Conservation (phyloP, 169 alveolate genomes). For the Haemoproteus tartakovskyi region DNA sequence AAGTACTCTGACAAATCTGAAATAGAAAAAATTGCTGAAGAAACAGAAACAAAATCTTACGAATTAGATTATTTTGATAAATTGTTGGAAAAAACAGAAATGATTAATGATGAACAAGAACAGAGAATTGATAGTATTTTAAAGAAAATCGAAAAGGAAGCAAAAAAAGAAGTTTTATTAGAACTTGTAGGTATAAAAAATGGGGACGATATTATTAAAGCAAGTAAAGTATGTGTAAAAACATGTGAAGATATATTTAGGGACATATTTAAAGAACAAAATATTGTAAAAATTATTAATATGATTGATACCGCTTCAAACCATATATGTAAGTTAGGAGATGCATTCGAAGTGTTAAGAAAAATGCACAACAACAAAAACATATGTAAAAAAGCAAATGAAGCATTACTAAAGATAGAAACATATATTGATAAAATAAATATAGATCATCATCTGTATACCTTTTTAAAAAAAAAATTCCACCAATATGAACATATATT, state of each 20-base stretch:
- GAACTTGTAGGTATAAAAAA: slow-evolving; percentile 24
- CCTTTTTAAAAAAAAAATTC: slow-evolving; percentile 69
- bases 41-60: too few relatives aligned
- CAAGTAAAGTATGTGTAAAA: slow-evolving; percentile 11
- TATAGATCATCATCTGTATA: slow-evolving; percentile 65
- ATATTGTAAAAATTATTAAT: slow-evolving; percentile 56
- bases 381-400: slow-evolving; percentile 72
- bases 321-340: slow-evolving; percentile 75
- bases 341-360: slow-evolving; percentile 73
- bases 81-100: background rate
- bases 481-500: slow-evolving; percentile 29
- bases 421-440: slow-evolving; percentile 69
- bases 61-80: background rate
- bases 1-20: too few relatives aligned
- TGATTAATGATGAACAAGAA: slow-evolving; percentile 9
- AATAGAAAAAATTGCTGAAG: too few relatives aligned
- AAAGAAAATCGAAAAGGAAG: background rate
- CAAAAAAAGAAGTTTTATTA: slow-evolving; percentile 8
- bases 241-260: slow-evolving; percentile 30
- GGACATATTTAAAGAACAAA: slow-evolving; percentile 21
- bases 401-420: slow-evolving; percentile 68
- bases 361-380: slow-evolving; percentile 71
- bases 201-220: slow-evolving; percentile 23
- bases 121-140: slow-evolving; percentile 12
- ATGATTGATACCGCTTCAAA: slow-evolving; percentile 76